phyloP scores from a whole-genome alignment of 129 eudicot genomes.

The Flaveria robusta region DNA sequence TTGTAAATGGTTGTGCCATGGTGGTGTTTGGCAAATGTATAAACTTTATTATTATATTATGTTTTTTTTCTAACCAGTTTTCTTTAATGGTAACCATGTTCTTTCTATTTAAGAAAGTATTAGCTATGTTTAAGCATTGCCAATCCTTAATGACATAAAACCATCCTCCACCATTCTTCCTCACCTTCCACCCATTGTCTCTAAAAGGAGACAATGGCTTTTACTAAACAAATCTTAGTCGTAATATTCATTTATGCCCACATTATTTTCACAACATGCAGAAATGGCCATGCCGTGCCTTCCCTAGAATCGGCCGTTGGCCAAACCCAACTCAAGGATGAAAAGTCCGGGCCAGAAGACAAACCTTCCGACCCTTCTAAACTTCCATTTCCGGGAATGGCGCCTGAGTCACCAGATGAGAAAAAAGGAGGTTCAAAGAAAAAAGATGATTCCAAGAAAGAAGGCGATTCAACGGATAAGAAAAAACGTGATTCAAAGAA shows the following conservation, averaged over 20 bases:
- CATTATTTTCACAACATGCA: slow-evolving; percentile 26
- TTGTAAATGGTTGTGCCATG: neutral
- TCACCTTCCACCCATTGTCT: slow-evolving; percentile 32
- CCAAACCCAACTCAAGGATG: slow-evolving; percentile 1
- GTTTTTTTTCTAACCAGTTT: neutral
- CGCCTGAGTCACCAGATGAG: slow-evolving; percentile 6
- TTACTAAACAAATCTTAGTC: slow-evolving; percentile 30
- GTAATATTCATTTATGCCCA: slow-evolving; percentile 24
- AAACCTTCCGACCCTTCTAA: neutral
- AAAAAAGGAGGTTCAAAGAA: neutral
- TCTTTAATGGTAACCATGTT: slow-evolving; percentile 11
- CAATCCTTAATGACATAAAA: slow-evolving; percentile 33
- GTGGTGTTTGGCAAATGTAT: neutral
- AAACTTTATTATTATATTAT: too few relatives aligned
- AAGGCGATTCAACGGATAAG: neutral
- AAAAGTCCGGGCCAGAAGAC: neutral
- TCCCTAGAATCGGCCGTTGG: neutral
- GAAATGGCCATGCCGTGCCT: slow-evolving; percentile 7
- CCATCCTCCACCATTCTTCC: neutral
- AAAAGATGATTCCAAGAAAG: neutral
- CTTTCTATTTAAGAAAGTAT: slow-evolving; percentile 27
- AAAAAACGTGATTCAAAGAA: neutral
- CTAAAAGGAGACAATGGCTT: slow-evolving; percentile 47
- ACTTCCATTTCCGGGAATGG: neutral
- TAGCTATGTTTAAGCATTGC: slow-evolving; percentile 41